These are phyloP conservation scores for Colletotrichum falcatum DNA, from an alignment of 2,329 filamentous ascomycete species.

Conservation along the genomic window DNA sequence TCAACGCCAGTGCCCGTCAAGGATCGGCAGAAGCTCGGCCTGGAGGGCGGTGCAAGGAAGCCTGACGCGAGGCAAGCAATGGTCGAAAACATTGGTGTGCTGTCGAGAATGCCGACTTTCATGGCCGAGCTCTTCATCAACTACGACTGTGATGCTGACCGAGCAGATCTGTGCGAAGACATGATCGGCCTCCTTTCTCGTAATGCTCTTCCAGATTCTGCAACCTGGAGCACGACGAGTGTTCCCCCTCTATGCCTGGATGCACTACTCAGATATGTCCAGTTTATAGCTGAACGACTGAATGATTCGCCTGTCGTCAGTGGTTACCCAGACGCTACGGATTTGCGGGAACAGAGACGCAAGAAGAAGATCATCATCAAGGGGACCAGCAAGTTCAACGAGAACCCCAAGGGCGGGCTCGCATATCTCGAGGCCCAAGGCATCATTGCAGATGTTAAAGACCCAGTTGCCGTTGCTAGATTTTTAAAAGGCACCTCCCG, in stretches of 20 bases:
- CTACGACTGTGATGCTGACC: slow-evolving; percentile 95
- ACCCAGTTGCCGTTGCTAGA: slow-evolving; percentile 82
- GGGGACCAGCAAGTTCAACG: slow-evolving; percentile 92
- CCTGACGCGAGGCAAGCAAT: slow-evolving; percentile 97
- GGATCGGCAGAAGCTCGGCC: slow-evolving; percentile 89
- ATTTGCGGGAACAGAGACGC: slow-evolving; percentile 77
- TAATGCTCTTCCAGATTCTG: slow-evolving; percentile 96
- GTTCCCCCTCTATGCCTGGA: slow-evolving; percentile 95
- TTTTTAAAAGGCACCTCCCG: slow-evolving; percentile 91
- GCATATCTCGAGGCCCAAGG: slow-evolving; percentile 87
- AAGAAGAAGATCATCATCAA: slow-evolving; percentile 91
- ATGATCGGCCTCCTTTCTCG: slow-evolving; percentile 92
- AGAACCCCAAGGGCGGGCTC: slow-evolving; percentile 89
- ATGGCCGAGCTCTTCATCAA: slow-evolving; percentile 97
- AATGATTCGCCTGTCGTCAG: slow-evolving; percentile 75
- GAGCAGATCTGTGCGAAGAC: slow-evolving; percentile 93
- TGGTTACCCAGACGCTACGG: slow-evolving; percentile 73
- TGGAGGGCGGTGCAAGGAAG: slow-evolving; percentile 91
- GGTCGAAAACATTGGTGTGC: slow-evolving; percentile 94
- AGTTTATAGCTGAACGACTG: slow-evolving; percentile 89
- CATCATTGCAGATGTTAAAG: slow-evolving; percentile 80
- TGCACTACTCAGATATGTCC: slow-evolving; percentile 88
- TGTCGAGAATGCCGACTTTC: slow-evolving; percentile 93
- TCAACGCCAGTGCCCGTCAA: slow-evolving; percentile 92
- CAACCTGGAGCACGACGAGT: slow-evolving; percentile 98